A percentile compares a stretch with the other conserved stretches of the same genome.
phyloP scores from a whole-genome alignment of 192 early-diverging fungal genomes.

The Rhizophagus sp. region DNA sequence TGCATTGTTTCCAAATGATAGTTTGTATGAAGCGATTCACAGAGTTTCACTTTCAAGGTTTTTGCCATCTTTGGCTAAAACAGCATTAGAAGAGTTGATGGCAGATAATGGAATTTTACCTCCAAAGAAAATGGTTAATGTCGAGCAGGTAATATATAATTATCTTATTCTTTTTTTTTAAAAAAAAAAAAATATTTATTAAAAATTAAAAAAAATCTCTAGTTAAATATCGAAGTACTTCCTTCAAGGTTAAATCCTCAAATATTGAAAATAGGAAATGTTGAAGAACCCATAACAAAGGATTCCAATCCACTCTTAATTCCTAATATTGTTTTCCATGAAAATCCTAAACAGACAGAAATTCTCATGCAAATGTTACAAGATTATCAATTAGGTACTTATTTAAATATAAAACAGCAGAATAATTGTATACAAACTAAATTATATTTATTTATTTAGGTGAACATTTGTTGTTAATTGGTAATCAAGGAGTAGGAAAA shows the following conservation, averaged over 20 bases:
- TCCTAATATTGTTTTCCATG: slow-evolving; percentile 68
- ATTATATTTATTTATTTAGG: slow-evolving; percentile 33
- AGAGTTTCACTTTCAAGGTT: slow-evolving; percentile 71
- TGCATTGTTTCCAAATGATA: slow-evolving; percentile 62
- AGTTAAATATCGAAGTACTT: slow-evolving; percentile 52
- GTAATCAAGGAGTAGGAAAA: slow-evolving; percentile 78
- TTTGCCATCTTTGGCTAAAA: slow-evolving; percentile 65
- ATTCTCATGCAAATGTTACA: slow-evolving; percentile 77
- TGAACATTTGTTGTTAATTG: slow-evolving; percentile 81
- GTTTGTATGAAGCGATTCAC: slow-evolving; percentile 62
- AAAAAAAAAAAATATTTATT: neutral
- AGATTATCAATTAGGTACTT: slow-evolving; percentile 64
- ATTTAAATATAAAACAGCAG: neutral
- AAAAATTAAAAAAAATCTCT: neutral
- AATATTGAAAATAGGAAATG: slow-evolving; percentile 53
- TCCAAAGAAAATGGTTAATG: slow-evolving; percentile 33
- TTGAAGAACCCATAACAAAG: slow-evolving; percentile 48
- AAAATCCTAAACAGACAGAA: slow-evolving; percentile 72
- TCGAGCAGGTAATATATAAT: slow-evolving; percentile 34
- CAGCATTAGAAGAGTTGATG: slow-evolving; percentile 65
- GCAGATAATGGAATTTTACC: slow-evolving; percentile 53
- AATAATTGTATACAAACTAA: neutral
- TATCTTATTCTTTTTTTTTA: neutral
- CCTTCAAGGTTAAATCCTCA: slow-evolving; percentile 51
- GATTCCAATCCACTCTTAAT: slow-evolving; percentile 65